These are phyloP conservation scores for Lasiosphaeria miniovina DNA, from an alignment of 495 filamentous ascomycete species.

Conservation along the genomic window DNA sequence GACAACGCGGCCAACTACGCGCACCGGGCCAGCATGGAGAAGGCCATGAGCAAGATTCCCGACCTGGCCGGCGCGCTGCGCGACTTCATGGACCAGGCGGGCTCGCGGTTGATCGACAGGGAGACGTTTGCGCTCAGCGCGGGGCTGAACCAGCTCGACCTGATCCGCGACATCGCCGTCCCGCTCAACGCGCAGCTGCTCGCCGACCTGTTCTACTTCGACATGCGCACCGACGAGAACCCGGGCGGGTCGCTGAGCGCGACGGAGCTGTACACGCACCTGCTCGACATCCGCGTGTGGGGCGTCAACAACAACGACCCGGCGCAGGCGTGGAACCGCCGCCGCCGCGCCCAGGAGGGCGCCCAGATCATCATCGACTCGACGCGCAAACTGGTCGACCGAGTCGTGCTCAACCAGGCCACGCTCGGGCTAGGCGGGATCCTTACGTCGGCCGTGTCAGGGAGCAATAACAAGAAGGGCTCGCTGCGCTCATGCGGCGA, in stretches of 20 bases:
- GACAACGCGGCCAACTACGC: slow-evolving; percentile 13
- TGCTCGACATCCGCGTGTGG: slow-evolving; percentile 58
- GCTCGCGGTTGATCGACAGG: slow-evolving; percentile 57
- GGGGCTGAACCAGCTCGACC: slow-evolving; percentile 64
- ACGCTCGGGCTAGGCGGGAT: slow-evolving; percentile 12
- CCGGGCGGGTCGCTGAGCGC: slow-evolving; percentile 56
- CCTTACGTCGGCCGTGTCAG: slow-evolving; percentile 5
- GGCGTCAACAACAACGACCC: slow-evolving; percentile 66
- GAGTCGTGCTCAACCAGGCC: slow-evolving; percentile 17
- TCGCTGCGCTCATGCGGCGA: slow-evolving; percentile 28
- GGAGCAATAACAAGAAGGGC: slow-evolving; percentile 18
- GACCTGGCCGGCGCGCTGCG: slow-evolving; percentile 37
- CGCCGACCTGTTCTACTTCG: slow-evolving; percentile 57
- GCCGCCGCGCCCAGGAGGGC: slow-evolving; percentile 46
- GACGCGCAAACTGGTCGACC: slow-evolving; percentile 30
- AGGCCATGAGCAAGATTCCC: slow-evolving; percentile 10
- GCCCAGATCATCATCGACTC: slow-evolving; percentile 23
- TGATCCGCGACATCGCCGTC: slow-evolving; percentile 67
- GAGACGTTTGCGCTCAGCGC: slow-evolving; percentile 52
- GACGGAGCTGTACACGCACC: slow-evolving; percentile 56
- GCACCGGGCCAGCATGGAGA: slow-evolving; percentile 13
- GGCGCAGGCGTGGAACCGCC: slow-evolving; percentile 60
- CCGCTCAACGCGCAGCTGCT: slow-evolving; percentile 32
- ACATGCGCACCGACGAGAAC: slow-evolving; percentile 60
- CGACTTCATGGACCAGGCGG: slow-evolving; percentile 57